Conservation (phyloP, 1,284 basidiomycete genomes). For the Puccinia hordei region DNA sequence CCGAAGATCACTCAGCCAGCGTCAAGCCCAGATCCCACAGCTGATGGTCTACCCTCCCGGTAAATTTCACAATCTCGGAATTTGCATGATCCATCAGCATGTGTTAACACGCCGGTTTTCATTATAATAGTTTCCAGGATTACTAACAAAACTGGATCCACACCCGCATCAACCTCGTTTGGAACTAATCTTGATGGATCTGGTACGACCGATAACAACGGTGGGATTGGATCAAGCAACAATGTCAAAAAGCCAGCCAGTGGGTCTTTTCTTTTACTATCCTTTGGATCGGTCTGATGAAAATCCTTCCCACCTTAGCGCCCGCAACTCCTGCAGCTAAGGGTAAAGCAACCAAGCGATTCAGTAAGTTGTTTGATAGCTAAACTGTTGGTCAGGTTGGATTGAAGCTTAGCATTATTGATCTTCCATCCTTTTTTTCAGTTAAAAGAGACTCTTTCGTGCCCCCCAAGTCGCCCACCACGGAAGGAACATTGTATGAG, state of each 20-base stretch:
- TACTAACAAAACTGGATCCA: background rate
- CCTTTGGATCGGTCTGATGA: no score
- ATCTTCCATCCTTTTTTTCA: background rate
- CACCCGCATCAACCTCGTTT: constrained; percentile 33
- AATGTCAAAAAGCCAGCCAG: no score
- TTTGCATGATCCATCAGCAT: background rate
- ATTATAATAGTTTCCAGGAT: constrained; percentile 20
- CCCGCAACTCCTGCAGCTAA: background rate
- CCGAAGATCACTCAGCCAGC: background rate
- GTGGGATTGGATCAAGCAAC: no score
- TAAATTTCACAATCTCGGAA: background rate
- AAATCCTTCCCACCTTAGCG: background rate
- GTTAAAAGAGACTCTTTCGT: background rate
- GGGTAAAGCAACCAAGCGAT: background rate
- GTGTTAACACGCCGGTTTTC: background rate
- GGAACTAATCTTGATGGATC: constrained; percentile 32
- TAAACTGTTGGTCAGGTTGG: background rate
- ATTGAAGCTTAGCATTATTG: background rate
- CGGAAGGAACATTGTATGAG: constrained; percentile 29
- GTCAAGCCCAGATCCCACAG: constrained; percentile 6
- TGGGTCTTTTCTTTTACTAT: constrained; percentile 1
- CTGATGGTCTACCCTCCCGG: constrained; percentile 39
- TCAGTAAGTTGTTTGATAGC: background rate
- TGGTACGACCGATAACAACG: constrained; percentile 12
- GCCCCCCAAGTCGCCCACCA: constrained; percentile 16